Percentiles rank a stretch among this genome's conserved stretches.
Evolutionary conservation across 495 filamentous ascomycete genomes (phyloP).

Genomic region (Immersiella caudata): DNA sequence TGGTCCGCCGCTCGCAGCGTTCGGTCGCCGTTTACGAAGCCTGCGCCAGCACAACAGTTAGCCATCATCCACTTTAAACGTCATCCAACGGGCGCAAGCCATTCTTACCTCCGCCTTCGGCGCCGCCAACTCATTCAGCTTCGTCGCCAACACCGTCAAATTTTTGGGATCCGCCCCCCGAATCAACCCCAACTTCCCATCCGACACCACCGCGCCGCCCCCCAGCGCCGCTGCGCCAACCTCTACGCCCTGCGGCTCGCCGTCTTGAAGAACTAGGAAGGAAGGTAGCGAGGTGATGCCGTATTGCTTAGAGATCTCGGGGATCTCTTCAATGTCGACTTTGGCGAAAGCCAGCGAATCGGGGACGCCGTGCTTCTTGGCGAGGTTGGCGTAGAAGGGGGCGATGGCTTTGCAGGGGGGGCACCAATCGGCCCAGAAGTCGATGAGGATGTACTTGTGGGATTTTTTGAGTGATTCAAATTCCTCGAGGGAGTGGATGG

Average conservation of each 20-base stretch:
- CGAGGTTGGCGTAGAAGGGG: constrained; percentile 59
- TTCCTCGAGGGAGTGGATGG: constrained; percentile 35
- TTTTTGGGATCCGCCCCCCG: constrained; percentile 41
- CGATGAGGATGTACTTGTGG: constrained; percentile 47
- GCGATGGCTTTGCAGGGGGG: constrained; percentile 68
- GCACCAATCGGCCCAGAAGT: constrained; percentile 67
- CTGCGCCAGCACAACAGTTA: neutral
- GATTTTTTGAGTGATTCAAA: constrained; percentile 38
- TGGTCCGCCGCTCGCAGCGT: neutral
- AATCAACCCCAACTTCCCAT: constrained; percentile 32
- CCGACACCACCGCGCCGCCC: constrained; percentile 15
- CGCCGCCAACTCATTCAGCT: constrained; percentile 41
- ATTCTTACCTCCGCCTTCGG: constrained; percentile 20
- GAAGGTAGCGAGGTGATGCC: constrained; percentile 69
- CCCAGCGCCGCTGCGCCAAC: constrained; percentile 47
- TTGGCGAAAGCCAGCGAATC: constrained; percentile 59
- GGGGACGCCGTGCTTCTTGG: constrained; percentile 45
- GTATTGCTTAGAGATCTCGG: constrained; percentile 51
- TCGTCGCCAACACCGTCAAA: constrained; percentile 37
- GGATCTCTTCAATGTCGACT: constrained; percentile 58
- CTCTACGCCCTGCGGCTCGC: constrained; percentile 63
- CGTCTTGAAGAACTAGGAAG: constrained; percentile 82
- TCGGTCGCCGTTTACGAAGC: neutral
- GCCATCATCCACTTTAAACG: neutral
- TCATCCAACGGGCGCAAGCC: neutral